Evolutionary conservation across 2,329 filamentous ascomycete species (phyloP), one percentile per base, ranked within the genome.

Genomic region (Colletotrichum sp.): DNA sequence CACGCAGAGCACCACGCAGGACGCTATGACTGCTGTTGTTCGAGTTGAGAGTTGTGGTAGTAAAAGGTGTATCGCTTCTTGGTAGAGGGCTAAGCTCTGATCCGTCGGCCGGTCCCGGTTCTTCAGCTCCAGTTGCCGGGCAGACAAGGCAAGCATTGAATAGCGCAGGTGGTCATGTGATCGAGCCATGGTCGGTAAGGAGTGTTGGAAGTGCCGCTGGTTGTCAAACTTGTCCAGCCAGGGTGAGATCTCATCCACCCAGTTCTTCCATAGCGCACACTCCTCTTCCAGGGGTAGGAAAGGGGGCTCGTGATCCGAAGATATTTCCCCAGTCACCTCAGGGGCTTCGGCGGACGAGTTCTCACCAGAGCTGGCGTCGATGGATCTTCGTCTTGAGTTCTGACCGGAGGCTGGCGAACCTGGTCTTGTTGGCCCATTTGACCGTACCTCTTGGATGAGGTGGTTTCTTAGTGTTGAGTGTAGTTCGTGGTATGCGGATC

Each of bases 191-290:
- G 87, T 82, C 0, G 90, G 88, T 2, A 92, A 81, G 38, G 89
- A 85, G 4, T 89, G 85, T 6, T 88, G 88, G 78, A 92, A 92
- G 10, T 86, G 86, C 18, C 88, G 86, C 24, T 87, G 83, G 34
- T 85, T 86, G 78, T 92, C 90, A 76, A 91, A 91, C 83, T 91
- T 91, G 79, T 92, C 90, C 15, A 92, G 85, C 88, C 85, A 86
- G 0, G 84, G 84, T 3, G 85, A 83, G 55, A 87, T 82, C 36
- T 87, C 84, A 28, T 84, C 82, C 66, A 87, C 82, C 81, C 85
- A 87, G 66, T 86, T 86, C 67, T 82, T 84, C 85, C 85, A 87
- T 2, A 87, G 76, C 1, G 72, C 69, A 38, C 81, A 83, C 62
- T 85, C 84, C 56, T 84, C 81, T 2, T 82, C 78, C 6, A 80